Evolutionary conservation across 495 filamentous ascomycete genomes (phyloP), one percentile per base, ranked within the genome.

Genomic region (Aspergillus wentii): DNA sequence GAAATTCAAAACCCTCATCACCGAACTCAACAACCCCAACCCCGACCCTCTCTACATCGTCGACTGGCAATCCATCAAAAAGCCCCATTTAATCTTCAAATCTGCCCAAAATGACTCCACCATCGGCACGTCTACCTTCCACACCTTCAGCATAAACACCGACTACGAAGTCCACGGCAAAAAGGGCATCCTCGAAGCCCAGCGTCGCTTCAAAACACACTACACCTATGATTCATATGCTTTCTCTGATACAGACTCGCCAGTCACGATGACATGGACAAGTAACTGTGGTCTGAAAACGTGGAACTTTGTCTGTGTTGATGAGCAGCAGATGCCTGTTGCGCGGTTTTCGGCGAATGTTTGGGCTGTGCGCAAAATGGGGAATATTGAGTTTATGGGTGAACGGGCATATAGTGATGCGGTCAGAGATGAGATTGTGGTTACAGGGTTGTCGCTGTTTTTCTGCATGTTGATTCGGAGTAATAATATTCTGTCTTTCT

Each of bases 281-380:
- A 51, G 57, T 9, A 38, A 51, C 18, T 31, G 30, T 17, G 46
- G 43, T 8, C 52, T 61, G 33, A 61, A 54, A 14, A 52, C 26
- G 7, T 66, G 59, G 57, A 55, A 66, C 33, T 66, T 63, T 43
- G 38, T 66, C 25, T 61, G 55, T 29, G 35, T 52, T 8, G 55
- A 61, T 29, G 59, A 61, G 33, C 31, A 54, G 1, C 48, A 56
- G 30, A 28, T 49, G 33, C 52, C 60, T 10, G 43, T 64, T 8
- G 57, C 57, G 4, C 49, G 46, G 22, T 59, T 54, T 30, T 32
- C 44, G 8, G 47, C 48, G 8, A 55, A 50, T 17, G 6, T 48
- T 5, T 59, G 57, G 60, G 55, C 37, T 1, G 1, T 57, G 19
- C 55, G 50, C 35, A 57, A 56, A 17, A 25, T 56, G 5, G 60